Evolutionary conservation across 2,329 filamentous ascomycete species (phyloP).

Genomic region (Thielaviopsis cerberus): DNA sequence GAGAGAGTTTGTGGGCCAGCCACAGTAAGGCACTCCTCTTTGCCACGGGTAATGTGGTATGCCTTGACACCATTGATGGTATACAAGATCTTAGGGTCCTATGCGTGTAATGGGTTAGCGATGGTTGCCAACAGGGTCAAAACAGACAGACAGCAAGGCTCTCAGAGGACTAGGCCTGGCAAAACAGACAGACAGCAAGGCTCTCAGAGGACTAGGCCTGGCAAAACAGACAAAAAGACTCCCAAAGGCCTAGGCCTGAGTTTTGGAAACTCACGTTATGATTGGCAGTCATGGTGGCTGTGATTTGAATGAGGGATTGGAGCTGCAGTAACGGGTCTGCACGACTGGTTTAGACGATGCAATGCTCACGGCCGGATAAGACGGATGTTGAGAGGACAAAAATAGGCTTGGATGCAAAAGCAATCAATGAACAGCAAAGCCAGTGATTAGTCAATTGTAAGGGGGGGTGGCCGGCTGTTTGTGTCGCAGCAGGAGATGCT

Average conservation of each 20-base stretch:
- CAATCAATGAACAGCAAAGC: background rate
- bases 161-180: no score
- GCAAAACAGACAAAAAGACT: no score
- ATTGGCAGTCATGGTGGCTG: slow-evolving; percentile 7
- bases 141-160: no score
- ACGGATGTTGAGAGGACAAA: background rate
- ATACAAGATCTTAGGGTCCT: slow-evolving; percentile 49
- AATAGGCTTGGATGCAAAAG: background rate
- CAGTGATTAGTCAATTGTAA: background rate
- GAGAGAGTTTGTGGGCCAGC: slow-evolving; percentile 81
- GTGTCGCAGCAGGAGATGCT: background rate
- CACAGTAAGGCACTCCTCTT: slow-evolving; percentile 64
- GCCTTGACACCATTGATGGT: slow-evolving; percentile 72
- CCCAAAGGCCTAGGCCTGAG: no score
- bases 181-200: no score
- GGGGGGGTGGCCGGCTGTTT: no score
- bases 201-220: no score
- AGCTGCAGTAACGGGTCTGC: background rate
- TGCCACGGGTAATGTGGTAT: slow-evolving; percentile 77
- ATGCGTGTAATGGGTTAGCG: background rate
- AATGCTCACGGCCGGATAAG: background rate
- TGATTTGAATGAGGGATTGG: no score
- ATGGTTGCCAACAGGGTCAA: no score
- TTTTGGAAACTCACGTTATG: slow-evolving; percentile 6
- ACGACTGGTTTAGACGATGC: background rate